Conservation (phyloP, 179 eudicot species). For the Vitellaria paradoxa region DNA sequence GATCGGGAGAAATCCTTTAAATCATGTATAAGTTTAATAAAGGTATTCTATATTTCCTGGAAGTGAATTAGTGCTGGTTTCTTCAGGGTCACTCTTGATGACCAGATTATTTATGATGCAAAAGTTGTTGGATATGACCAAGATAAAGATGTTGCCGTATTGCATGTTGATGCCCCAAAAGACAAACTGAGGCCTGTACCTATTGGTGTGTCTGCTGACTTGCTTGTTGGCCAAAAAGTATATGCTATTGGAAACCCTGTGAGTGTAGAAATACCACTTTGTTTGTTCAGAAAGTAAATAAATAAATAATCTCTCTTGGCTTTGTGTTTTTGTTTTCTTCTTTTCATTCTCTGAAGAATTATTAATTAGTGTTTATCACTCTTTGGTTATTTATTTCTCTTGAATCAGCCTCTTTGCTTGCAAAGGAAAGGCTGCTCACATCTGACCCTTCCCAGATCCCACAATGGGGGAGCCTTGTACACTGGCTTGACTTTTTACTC, state of each 20-base stretch:
- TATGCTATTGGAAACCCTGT: constrained; percentile 98
- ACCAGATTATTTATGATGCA: constrained; percentile 85
- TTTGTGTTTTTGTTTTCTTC: not conserved
- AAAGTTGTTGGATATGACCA: constrained; percentile 95
- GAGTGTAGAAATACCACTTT: constrained; percentile 28
- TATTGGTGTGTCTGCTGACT: constrained; percentile 81
- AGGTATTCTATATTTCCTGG: not conserved
- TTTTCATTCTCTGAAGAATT: not conserved
- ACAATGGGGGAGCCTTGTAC: no score
- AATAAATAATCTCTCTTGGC: not conserved
- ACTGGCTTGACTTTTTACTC: no score
- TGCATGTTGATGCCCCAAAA: constrained; percentile 76
- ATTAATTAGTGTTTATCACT: not conserved
- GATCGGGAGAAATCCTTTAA: not conserved
- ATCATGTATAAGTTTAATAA: not conserved
- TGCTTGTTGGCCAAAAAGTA: constrained; percentile 98
- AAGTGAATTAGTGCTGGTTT: constrained; percentile 27
- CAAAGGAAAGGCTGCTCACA: no score
- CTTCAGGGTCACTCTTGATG: constrained; percentile 94
- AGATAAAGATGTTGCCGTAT: constrained; percentile 97
- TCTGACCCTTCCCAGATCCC: no score
- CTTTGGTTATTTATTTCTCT: not conserved
- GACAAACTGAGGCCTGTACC: constrained; percentile 91
- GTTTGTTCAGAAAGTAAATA: not conserved
- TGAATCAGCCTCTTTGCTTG: no score